Conservation (phyloP, 257 asterid genomes). For the Vinca minor region DNA sequence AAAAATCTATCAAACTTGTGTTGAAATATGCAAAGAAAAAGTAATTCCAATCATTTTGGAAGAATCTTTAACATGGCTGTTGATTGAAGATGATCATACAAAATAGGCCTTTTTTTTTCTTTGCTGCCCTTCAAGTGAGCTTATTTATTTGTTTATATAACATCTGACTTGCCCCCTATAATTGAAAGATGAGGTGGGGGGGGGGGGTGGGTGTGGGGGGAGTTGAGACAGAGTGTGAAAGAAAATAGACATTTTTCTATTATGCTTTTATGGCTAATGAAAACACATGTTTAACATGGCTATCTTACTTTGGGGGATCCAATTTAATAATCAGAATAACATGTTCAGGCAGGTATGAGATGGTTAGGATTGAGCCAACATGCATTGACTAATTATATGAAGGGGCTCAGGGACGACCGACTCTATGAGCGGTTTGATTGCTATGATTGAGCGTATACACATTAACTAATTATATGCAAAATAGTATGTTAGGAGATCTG, state of each 20-base stretch:
- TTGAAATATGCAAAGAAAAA: neutral
- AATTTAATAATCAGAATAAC: too few species aligned
- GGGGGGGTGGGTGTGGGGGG: neutral
- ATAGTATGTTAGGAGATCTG: too few species aligned
- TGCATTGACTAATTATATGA: too few species aligned
- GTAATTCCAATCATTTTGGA: neutral
- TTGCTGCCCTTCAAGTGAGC: neutral
- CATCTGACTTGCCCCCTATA: slow-evolving; percentile 1
- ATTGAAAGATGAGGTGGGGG: neutral
- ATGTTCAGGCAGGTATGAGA: too few species aligned
- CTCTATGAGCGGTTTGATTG: too few species aligned
- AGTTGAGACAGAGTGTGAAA: too few species aligned
- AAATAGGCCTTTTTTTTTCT: too few species aligned
- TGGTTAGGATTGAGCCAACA: too few species aligned
- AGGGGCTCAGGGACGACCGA: too few species aligned
- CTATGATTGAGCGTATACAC: too few species aligned
- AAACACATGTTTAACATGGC: slow-evolving; percentile 4
- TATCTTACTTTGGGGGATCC: too few species aligned
- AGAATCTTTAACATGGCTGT: neutral
- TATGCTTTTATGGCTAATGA: neutral
- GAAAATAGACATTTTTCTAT: neutral
- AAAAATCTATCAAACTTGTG: neutral
- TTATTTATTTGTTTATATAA: neutral
- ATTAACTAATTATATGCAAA: too few species aligned
- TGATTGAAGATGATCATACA: neutral